A percentile compares a stretch with the other conserved stretches of the same genome.
These are phyloP conservation scores for Suillus discolor DNA, from an alignment of 768 basidiomycete genomes.

Conservation along the genomic window DNA sequence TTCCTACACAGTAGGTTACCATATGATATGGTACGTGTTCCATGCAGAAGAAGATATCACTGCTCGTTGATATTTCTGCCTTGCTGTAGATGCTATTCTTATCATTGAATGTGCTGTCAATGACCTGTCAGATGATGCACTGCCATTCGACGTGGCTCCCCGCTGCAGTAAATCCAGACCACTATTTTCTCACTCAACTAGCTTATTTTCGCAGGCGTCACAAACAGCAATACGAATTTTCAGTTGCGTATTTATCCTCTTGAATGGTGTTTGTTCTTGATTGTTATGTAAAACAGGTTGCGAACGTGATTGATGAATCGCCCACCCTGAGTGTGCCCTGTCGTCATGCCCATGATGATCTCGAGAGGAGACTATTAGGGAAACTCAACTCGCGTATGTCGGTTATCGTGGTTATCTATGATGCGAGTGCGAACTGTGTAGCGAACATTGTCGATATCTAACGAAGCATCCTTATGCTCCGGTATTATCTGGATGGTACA, in stretches of 20 bases:
- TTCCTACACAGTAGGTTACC: background rate
- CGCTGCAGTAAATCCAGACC: too few relatives aligned
- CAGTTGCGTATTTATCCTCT: background rate
- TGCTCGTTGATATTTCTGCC: background rate
- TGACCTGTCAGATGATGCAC: background rate
- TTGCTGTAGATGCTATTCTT: background rate
- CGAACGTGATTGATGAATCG: too few relatives aligned
- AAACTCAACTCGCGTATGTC: conserved; percentile 9
- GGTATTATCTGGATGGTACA: conserved; percentile 39
- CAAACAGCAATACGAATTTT: background rate
- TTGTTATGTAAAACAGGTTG: background rate
- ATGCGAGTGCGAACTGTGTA: background rate
- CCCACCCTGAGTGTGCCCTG: too few relatives aligned
- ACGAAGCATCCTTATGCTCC: conserved; percentile 28
- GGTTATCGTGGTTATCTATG: conserved; percentile 12
- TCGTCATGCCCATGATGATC: background rate
- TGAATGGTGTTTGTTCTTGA: background rate
- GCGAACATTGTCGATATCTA: background rate
- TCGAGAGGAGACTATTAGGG: conserved; percentile 2
- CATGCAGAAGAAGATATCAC: background rate
- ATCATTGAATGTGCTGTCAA: background rate
- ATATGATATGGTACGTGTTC: background rate
- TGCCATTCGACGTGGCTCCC: too few relatives aligned
- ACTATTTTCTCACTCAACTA: too few relatives aligned
- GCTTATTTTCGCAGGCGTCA: too few relatives aligned